Conservation (phyloP, 352 stramenopile species). For the Vaucheria bursata region DNA sequence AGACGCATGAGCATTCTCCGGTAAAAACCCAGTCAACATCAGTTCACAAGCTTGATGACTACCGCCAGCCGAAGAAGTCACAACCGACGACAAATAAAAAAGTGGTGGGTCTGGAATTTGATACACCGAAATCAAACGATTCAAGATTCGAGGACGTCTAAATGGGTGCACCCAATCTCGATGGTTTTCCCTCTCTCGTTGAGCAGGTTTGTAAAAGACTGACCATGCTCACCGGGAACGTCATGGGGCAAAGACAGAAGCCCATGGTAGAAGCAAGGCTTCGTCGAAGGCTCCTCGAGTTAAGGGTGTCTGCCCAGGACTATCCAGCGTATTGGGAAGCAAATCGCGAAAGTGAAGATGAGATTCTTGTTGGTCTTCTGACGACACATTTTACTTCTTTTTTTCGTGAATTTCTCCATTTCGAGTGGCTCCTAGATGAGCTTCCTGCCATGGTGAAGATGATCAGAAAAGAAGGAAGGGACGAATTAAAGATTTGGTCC, state of each 20-base stretch:
- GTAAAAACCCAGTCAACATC: background rate
- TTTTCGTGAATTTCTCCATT: slow-evolving; percentile 2
- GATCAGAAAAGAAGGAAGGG: background rate
- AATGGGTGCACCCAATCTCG: background rate
- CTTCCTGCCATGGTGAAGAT: background rate
- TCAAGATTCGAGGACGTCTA: background rate
- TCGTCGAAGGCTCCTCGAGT: background rate
- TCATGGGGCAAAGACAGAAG: background rate
- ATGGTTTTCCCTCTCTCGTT: background rate
- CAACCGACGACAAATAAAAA: background rate
- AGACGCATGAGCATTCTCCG: background rate
- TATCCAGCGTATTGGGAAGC: background rate
- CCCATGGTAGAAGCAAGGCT: background rate
- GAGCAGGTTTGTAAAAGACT: background rate
- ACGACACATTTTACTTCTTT: background rate
- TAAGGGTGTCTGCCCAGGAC: background rate
- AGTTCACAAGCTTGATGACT: background rate
- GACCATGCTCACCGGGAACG: background rate
- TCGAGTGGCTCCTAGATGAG: background rate
- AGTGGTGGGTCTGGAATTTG: background rate
- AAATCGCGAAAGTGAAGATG: background rate
- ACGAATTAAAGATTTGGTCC: background rate
- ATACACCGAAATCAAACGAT: background rate
- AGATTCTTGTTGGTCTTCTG: background rate
- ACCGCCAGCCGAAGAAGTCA: background rate